Conservation (phyloP, 768 basidiomycete species). For the Mycena chlorophos region DNA sequence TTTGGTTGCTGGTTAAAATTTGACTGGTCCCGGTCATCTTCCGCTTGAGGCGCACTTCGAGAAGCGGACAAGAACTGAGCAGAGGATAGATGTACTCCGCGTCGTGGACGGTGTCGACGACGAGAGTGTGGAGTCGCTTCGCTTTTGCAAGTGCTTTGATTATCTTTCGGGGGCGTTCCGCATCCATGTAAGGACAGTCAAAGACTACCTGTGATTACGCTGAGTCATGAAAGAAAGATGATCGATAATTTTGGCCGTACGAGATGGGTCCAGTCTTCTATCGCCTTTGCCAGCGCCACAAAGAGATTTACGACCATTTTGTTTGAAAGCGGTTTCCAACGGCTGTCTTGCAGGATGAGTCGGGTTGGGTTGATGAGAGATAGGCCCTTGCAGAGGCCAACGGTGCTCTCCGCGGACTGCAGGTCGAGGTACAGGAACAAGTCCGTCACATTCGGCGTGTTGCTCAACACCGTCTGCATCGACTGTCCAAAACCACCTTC, state of each 20-base stretch:
- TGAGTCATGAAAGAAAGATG: too few relatives aligned
- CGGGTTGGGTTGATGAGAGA: conserved; percentile 7
- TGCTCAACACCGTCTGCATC: conserved; percentile 7
- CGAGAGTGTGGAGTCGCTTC: neutral
- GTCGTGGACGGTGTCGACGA: neutral
- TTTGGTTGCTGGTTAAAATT: too few relatives aligned
- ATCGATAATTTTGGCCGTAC: neutral
- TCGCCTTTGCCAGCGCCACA: neutral
- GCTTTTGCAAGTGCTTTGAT: neutral
- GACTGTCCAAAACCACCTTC: conserved; percentile 9
- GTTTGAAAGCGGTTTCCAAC: neutral
- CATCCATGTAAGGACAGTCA: too few relatives aligned
- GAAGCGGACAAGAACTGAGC: too few relatives aligned
- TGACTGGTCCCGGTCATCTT: too few relatives aligned
- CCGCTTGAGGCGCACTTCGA: too few relatives aligned
- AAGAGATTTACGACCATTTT: neutral
- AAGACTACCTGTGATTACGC: too few relatives aligned
- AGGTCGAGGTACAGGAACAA: conserved; percentile 14
- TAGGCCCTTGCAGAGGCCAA: conserved; percentile 11
- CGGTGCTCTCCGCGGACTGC: conserved; percentile 6
- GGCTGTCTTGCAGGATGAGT: neutral
- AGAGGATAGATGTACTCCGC: too few relatives aligned
- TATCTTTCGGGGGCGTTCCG: neutral
- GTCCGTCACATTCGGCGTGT: conserved; percentile 11
- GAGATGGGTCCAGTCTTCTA: too few relatives aligned